Evolutionary conservation across 768 basidiomycete species (phyloP), one percentile per base, ranked within the genome.

Genomic region (Lentinula raphanica): DNA sequence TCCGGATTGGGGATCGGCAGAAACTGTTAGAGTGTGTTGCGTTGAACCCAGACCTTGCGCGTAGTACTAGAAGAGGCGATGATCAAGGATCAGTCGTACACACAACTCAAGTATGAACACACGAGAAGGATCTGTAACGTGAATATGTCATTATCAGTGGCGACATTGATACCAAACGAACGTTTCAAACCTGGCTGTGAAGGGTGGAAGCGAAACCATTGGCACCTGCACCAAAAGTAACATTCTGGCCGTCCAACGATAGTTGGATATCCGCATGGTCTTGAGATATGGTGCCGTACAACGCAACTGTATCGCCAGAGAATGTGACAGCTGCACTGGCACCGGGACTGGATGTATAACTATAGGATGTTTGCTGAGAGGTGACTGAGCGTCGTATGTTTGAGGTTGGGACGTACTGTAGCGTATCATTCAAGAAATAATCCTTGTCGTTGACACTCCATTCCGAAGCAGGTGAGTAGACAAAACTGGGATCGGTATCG

Each of bases 231-330:
- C 66, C 65, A 56, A 78, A 60, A n/a, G 62, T 58, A 40, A 62
- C 66, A 0, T 61, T 63, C 42, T 69, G 49, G 5, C 76, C 79
- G 62, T 85, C 82, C 27, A 83, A 48, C 2, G 71, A 67, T 27
- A 83, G 66, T n/a, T 71, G 68, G 53, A 81, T 72, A 59, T 79
- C 67, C 17, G 79, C 76, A 62, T 79, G 81, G 56, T 78, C 74
- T n/a, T 80, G 77, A 8, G 79, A 76, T 29, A 80, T 72, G 2
- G 81, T 78, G 36, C 82, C 81, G 58, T 79, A 84, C 1, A 84
- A 56, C 13, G 79, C 80, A 48, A 85, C 71, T n/a, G 77, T 80
- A 54, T 81, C 76, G 21, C 83, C 83, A 4, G 66, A 61, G 63
- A 83, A 84, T 15, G 65, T 58, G 11, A 82, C 60, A 6, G 74